Percentiles rank a stretch among this genome's conserved stretches.
Evolutionary conservation across 306 rosid species (phyloP).

Genomic region (Prunus padus): DNA sequence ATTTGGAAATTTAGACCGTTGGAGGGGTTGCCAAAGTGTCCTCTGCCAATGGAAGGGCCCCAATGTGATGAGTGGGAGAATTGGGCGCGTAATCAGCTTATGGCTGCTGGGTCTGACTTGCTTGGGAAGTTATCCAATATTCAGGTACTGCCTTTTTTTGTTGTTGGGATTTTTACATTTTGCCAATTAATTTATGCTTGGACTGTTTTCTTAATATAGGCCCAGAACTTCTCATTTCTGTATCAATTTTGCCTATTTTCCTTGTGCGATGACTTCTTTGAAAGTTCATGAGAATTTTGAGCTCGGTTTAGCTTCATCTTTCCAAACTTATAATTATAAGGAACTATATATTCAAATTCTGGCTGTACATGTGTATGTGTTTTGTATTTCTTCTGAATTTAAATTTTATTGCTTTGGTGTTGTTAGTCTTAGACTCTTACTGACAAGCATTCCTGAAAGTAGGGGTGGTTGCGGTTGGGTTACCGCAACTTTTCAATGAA

Average conservation of each 20-base stretch:
- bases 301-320: background rate
- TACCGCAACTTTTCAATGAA: too few species aligned
- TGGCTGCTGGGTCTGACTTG: slow-evolving; percentile 89
- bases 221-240: background rate
- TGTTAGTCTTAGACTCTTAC: background rate
- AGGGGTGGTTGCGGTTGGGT: too few species aligned
- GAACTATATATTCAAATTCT: background rate
- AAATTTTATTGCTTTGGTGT: background rate
- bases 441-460: background rate
- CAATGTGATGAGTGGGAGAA: slow-evolving; percentile 53
- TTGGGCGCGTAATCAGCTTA: slow-evolving; percentile 89
- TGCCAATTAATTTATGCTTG: background rate
- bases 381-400: background rate
- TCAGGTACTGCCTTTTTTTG: slow-evolving; percentile 49
- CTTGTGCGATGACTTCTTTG: background rate
- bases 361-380: background rate
- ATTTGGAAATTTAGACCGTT: slow-evolving; percentile 48
- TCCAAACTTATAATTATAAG: background rate
- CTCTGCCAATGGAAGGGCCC: slow-evolving; percentile 44
- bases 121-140: slow-evolving; percentile 76
- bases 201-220: background rate
- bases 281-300: background rate
- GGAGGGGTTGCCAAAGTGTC: slow-evolving; percentile 64
- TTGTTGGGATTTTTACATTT: background rate
- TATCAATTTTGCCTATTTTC: background rate